phyloP scores from a whole-genome alignment of 2,329 filamentous ascomycete genomes.

The Aspergillus felis region DNA sequence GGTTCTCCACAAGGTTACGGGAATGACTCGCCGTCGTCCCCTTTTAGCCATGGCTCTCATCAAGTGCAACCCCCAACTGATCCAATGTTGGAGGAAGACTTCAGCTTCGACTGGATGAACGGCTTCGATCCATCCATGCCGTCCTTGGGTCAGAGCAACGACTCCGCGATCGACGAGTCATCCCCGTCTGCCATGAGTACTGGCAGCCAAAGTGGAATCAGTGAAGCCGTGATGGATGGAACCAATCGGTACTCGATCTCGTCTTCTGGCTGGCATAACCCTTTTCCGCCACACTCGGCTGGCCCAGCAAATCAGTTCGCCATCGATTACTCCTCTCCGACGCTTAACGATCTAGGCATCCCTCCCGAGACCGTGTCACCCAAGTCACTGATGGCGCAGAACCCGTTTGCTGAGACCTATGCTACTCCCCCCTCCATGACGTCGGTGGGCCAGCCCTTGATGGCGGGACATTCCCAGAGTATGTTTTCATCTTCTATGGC shows the following conservation, averaged over 20 bases:
- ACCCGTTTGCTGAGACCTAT: constrained; percentile 66
- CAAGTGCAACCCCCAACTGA: constrained; percentile 53
- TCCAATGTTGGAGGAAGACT: constrained; percentile 62
- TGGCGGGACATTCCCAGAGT: constrained; percentile 60
- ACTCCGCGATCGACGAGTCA: constrained; percentile 83
- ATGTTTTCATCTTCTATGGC: constrained; percentile 46
- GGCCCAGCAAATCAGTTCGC: constrained; percentile 65
- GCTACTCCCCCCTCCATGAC: constrained; percentile 73
- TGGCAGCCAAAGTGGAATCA: constrained; percentile 73
- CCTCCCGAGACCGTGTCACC: constrained; percentile 71
- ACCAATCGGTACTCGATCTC: constrained; percentile 56
- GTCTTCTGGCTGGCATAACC: constrained; percentile 62
- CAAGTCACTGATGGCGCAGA: constrained; percentile 68
- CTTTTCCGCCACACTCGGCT: constrained; percentile 65
- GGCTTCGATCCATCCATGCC: constrained; percentile 76
- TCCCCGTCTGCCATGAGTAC: constrained; percentile 96
- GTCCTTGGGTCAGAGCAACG: constrained; percentile 60
- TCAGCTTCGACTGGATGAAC: constrained; percentile 78
- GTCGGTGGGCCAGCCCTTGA: constrained; percentile 67
- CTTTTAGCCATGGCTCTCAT: constrained; percentile 45
- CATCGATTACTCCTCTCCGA: constrained; percentile 68
- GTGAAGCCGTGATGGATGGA: constrained; percentile 86
- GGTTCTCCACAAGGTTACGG: constrained; percentile 61
- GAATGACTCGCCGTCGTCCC: constrained; percentile 38
- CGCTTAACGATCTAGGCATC: constrained; percentile 72